Evolutionary conservation across 352 stramenopile genomes (phyloP), one percentile per base, ranked within the genome.

Genomic region (Phytophthora melonis): DNA sequence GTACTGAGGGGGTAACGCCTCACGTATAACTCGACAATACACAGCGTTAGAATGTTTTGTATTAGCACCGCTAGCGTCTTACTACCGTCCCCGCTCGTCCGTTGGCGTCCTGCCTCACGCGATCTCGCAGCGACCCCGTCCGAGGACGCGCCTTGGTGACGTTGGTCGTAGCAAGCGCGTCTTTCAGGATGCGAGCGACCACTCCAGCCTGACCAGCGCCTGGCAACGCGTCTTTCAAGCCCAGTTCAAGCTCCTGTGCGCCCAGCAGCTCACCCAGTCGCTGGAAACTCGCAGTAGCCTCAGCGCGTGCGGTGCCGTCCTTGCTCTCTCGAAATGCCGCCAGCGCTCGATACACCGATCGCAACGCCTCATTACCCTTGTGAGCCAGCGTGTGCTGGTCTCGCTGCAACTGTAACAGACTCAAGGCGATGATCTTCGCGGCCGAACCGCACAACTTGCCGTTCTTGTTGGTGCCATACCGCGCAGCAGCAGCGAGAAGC

Each of bases 391-490:
- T 69, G 58, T 39, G 47, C 34, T 72, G 53, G 7, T 66, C 70
- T 30, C 72, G 68, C 14, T 77, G 58, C 18, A 89, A 63, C 1
- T 57, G 72, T 49, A 61, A 10, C 11, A 91, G 64, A 63, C 69
- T 80, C 9, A 66, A 63, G 0, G 82, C 75, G 19, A 91, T 82
- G 47, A 89, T 52, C 30, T 63, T 67, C 21, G 86, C 85, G 14
- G 86, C 86, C 9, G 76, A 71, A 5, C 74, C 82, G 18, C 85
- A 87, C 14, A 94, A 41, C 14, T 91, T 90, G 34, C 62, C 72
- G 62, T 83, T 93, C 72, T 93, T 93, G 72, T 70, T 93, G 52
- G 58, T 64, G 1, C 86, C 84, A 57, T 88, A 92, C 13, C 58
- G 54, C 2, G 86, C 68, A 21, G 64, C 74, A 5, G 70, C 72